Evolutionary conservation across 345 rosid genomes (phyloP).

Genomic region (Acer negundo): DNA sequence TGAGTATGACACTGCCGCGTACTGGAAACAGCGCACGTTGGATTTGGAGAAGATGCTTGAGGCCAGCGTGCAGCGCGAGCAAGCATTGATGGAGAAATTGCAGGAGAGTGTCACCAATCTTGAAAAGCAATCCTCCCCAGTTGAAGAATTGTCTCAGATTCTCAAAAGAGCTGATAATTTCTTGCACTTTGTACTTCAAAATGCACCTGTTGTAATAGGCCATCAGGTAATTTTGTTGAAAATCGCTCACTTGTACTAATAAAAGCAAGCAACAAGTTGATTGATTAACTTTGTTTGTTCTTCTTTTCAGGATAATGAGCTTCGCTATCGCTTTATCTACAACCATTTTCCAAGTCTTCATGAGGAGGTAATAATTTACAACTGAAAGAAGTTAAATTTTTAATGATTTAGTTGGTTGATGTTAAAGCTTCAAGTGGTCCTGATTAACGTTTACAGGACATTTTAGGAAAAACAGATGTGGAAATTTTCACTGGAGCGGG

Average conservation of each 20-base stretch:
- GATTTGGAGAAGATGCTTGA: conserved; percentile 69
- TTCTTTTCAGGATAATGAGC: conserved; percentile 73
- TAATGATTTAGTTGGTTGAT: conserved; percentile 16
- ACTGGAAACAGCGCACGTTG: conserved; percentile 76
- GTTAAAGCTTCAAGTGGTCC: neutral
- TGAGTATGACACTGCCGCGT: conserved; percentile 67
- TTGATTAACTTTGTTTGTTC: too few relatives aligned
- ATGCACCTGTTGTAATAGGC: conserved; percentile 91
- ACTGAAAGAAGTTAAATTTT: conserved; percentile 15
- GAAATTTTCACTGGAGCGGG: conserved; percentile 92
- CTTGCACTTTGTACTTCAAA: conserved; percentile 89
- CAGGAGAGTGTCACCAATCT: conserved; percentile 63
- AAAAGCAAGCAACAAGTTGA: too few relatives aligned
- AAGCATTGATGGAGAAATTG: conserved; percentile 61
- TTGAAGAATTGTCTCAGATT: conserved; percentile 82
- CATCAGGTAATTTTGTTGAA: conserved; percentile 62
- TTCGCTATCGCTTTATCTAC: conserved; percentile 86
- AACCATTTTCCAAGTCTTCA: conserved; percentile 84
- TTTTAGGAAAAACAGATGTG: conserved; percentile 83
- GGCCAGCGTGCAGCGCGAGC: conserved; percentile 77
- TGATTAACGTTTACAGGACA: conserved; percentile 56
- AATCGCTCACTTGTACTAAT: too few relatives aligned
- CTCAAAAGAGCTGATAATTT: conserved; percentile 90
- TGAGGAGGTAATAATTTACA: conserved; percentile 60
- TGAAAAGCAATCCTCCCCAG: conserved; percentile 76